Percentiles rank a stretch among this genome's conserved stretches.
Evolutionary conservation across 2,329 filamentous ascomycete species (phyloP).

Genomic region (Sporothrix phasma): DNA sequence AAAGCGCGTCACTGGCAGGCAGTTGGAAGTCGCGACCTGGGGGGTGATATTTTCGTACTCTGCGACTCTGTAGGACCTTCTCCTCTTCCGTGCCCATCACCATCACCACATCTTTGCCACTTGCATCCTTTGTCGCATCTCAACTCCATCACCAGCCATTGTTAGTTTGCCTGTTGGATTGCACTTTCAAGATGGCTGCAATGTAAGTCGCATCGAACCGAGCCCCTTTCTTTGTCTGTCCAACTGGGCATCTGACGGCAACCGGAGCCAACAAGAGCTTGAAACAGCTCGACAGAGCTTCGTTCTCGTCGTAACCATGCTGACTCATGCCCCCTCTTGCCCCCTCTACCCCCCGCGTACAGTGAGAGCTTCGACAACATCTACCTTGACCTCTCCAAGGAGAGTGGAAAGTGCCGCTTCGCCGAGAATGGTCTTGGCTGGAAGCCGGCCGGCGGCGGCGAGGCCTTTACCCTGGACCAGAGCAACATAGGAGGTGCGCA

Average conservation of each 20-base stretch:
- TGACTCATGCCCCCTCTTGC: not conserved
- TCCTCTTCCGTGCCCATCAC: not conserved
- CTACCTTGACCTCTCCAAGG: constrained; percentile 88
- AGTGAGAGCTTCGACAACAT: constrained; percentile 96
- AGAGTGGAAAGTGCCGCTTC: constrained; percentile 86
- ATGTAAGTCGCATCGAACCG: constrained; percentile 15
- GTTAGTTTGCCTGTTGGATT: not conserved
- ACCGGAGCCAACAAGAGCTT: not conserved
- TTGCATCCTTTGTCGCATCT: not conserved
- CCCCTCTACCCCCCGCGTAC: not conserved
- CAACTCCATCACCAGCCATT: not conserved
- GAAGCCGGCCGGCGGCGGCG: constrained; percentile 79
- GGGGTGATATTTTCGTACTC: constrained; percentile 1
- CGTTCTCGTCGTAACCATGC: not conserved
- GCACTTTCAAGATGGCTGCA: constrained; percentile 12
- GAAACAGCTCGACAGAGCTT: too few species aligned
- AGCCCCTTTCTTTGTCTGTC: too few species aligned
- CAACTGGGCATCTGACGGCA: not conserved
- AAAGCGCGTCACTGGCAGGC: constrained; percentile 9
- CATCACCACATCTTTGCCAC: not conserved
- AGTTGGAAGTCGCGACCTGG: constrained; percentile 7
- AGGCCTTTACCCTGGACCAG: constrained; percentile 87
- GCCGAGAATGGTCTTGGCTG: constrained; percentile 91
- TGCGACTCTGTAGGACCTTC: not conserved
- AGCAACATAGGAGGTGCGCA: constrained; percentile 77